phyloP scores from a whole-genome alignment of 208 protist species.

The Wallacemonas sp. region DNA sequence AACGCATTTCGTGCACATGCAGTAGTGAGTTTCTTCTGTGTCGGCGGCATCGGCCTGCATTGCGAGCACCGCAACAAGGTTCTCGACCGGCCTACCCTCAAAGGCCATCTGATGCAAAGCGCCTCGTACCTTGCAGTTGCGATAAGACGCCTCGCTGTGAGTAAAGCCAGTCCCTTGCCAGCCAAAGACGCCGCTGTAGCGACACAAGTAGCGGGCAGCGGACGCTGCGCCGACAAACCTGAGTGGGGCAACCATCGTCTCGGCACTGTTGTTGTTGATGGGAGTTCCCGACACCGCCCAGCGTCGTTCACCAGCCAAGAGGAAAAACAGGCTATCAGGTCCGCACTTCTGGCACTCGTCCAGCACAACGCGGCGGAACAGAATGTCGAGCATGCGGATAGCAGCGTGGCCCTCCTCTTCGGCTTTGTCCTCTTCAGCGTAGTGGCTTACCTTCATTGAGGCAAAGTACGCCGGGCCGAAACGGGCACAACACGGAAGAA shows the following conservation, averaged over 20 bases:
- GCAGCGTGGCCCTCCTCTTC: constrained; percentile 6
- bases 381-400: constrained; percentile 27
- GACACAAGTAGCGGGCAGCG: constrained; percentile 5
- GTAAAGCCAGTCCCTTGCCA: background rate
- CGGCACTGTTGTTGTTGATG: constrained; percentile 46
- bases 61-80: background rate
- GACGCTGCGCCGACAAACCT: constrained; percentile 22
- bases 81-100: background rate
- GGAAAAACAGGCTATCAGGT: constrained; percentile 21
- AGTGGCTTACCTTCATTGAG: background rate
- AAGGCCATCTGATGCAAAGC: background rate
- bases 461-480: background rate
- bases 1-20: background rate
- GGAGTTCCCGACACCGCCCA: constrained; percentile 65
- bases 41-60: background rate
- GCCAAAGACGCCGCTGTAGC: background rate
- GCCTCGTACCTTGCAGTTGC: background rate
- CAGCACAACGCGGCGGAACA: constrained; percentile 52
- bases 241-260: constrained; percentile 23
- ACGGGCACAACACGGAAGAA: background rate
- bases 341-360: constrained; percentile 61
- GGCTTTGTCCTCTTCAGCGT: background rate
- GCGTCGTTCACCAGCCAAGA: constrained; percentile 26
- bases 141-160: background rate
- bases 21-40: background rate